These are phyloP conservation scores for Candida vartiovaarae DNA, from an alignment of 805 yeast species.

Conservation along the genomic window DNA sequence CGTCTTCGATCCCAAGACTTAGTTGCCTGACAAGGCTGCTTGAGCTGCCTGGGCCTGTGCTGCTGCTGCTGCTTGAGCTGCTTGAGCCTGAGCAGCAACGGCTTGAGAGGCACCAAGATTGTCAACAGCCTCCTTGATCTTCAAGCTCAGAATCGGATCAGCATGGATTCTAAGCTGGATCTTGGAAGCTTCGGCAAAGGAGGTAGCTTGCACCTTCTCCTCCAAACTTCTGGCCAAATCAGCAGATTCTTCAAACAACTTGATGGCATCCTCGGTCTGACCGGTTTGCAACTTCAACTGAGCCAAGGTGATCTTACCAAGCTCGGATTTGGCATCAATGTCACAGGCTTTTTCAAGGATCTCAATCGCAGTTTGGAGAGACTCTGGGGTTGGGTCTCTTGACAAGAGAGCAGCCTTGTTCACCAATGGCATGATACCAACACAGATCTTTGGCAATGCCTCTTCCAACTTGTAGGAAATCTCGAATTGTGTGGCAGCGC, in stretches of 20 bases:
- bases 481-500: slow-evolving; percentile 80
- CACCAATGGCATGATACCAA: slow-evolving; percentile 84
- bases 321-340: slow-evolving; percentile 82
- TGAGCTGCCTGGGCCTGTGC: too few species aligned
- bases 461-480: slow-evolving; percentile 78
- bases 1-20: too few species aligned
- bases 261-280: slow-evolving; percentile 73
- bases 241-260: slow-evolving; percentile 76
- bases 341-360: slow-evolving; percentile 70
- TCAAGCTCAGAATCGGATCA: slow-evolving; percentile 58
- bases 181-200: slow-evolving; percentile 88
- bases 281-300: slow-evolving; percentile 83
- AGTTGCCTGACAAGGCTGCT: too few species aligned
- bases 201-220: slow-evolving; percentile 85
- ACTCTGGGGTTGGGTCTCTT: slow-evolving; percentile 38
- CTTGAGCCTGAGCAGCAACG: background rate
- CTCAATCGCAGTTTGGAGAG: slow-evolving; percentile 50
- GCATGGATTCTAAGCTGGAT: slow-evolving; percentile 73
- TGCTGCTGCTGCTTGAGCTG: background rate
- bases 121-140: slow-evolving; percentile 55
- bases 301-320: slow-evolving; percentile 86
- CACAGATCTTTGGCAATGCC: slow-evolving; percentile 56
- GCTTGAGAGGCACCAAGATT: slow-evolving; percentile 22
- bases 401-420: slow-evolving; percentile 78
- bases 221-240: slow-evolving; percentile 74